Evolutionary conservation across 2,329 filamentous ascomycete genomes (phyloP).

Genomic region (Chrysoporthe puriensis): DNA sequence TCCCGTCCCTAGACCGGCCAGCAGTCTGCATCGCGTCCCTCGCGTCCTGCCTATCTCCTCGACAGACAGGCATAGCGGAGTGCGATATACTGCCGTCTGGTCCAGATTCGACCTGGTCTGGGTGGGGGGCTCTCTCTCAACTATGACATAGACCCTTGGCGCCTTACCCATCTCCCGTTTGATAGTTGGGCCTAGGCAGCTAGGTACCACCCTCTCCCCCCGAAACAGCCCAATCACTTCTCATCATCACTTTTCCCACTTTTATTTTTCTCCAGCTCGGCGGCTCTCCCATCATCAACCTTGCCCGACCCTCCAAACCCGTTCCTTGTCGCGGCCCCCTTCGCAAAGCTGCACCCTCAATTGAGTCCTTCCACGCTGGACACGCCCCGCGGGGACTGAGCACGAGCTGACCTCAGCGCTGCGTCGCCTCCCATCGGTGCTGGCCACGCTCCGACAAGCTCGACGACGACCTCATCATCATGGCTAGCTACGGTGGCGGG

Average conservation of each 20-base stretch:
- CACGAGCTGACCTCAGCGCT: constrained; percentile 8
- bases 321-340: neutral
- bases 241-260: constrained; percentile 27
- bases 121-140: too few species aligned
- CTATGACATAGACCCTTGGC: too few species aligned
- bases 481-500: constrained; percentile 42
- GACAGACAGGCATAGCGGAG: neutral
- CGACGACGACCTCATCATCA: constrained; percentile 29
- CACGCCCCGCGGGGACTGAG: neutral
- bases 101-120: too few species aligned
- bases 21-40: neutral
- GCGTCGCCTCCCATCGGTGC: constrained; percentile 28
- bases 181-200: too few species aligned
- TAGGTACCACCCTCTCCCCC: neutral
- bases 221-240: neutral
- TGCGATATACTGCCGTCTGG: neutral
- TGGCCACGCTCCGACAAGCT: constrained; percentile 24
- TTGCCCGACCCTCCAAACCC: constrained; percentile 1
- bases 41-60: neutral
- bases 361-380: constrained; percentile 5
- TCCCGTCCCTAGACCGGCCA: neutral
- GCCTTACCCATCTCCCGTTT: too few species aligned
- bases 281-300: constrained; percentile 22
- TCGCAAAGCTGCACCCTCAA: neutral
- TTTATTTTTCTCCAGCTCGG: constrained; percentile 27